Base-by-base conservation (phyloP, 306 rosid species). In the Echinosophora koreensis region DNA sequence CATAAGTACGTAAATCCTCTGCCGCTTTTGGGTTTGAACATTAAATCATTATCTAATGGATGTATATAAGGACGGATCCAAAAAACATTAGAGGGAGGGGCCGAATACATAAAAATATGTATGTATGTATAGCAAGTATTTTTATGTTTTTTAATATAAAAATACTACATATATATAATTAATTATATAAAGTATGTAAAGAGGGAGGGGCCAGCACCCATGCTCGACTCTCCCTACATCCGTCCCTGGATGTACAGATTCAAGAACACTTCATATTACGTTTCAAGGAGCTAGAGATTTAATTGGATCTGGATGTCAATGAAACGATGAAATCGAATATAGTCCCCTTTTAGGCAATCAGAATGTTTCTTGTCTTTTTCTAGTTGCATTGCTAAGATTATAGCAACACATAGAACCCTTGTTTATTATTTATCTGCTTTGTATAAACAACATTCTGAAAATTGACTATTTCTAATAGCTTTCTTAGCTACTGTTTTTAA, bases 401-500 rank as follows among this genome's bases (percentile, higher is more conserved):
- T 71, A 5, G 63, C 10, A 5, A 35, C 37, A 10, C 32, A 62
- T 47, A 46, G 71, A 39, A 28, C 73, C 44, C 52, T 18, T 63
- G 17, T 54, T 77, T 64, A 47, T 54, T 65, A 65, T 56, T 34
- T 56, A 58, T 71, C 44, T 38, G 44, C 37, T 57, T 58, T 65
- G 44, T 27, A 50, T 38, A 39, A 77, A 34, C 39, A 10, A 13
- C 61, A 44, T 66, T 77, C 37, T 1, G 1, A 76, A 82, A 65
- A 49, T 7, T 42, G 63, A 50, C 52, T 30, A 7, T 58, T 59
- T 80, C 61, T 57, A 2, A 13, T 63, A 15, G 51, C 11, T 65
- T 59, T 78, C 74, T 66, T 64, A 61, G 76, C 65, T 72, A 39
- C 68, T 71, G 4, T 39, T 77, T 22, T 44, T 10, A 35, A 57